Conservation (phyloP, 768 basidiomycete genomes). For the Amanita pallidorosea region DNA sequence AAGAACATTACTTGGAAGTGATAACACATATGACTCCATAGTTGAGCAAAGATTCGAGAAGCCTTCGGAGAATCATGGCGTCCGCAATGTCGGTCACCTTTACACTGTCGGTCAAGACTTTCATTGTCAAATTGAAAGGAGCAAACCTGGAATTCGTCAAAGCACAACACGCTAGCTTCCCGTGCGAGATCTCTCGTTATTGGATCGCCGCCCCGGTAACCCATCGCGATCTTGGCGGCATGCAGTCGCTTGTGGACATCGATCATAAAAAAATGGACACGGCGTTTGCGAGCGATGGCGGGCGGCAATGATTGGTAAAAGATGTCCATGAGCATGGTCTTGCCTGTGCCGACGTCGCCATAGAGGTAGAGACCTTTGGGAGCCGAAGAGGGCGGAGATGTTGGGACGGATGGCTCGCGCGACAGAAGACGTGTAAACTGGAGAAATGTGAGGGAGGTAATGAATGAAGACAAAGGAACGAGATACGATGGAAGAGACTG, state of each 20-base stretch:
- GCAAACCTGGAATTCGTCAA: constrained; percentile 93
- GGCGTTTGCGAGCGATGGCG: constrained; percentile 57
- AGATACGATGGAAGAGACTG: constrained; percentile 30
- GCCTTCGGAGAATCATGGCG: constrained; percentile 91
- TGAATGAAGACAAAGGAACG: constrained; percentile 17
- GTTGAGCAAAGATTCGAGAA: constrained; percentile 78
- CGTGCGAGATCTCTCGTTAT: constrained; percentile 81
- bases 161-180: constrained; percentile 81
- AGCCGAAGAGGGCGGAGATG: constrained; percentile 35
- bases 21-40: constrained; percentile 91
- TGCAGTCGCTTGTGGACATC: constrained; percentile 94
- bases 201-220: constrained; percentile 63
- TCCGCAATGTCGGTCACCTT: constrained; percentile 96
- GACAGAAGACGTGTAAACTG: constrained; percentile 40
- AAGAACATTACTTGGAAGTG: constrained; percentile 76
- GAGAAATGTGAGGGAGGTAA: constrained; percentile 3
- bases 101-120: constrained; percentile 1
- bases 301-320: constrained; percentile 79
- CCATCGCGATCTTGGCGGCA: constrained; percentile 64
- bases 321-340: constrained; percentile 99
- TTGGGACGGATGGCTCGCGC: constrained; percentile 24
- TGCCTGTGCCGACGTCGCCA: constrained; percentile 95
- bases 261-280: constrained; percentile 99
- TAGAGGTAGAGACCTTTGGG: constrained; percentile 92
- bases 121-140: neutral